phyloP scores from a whole-genome alignment of 306 rosid species.

The Trifolium dubium region DNA sequence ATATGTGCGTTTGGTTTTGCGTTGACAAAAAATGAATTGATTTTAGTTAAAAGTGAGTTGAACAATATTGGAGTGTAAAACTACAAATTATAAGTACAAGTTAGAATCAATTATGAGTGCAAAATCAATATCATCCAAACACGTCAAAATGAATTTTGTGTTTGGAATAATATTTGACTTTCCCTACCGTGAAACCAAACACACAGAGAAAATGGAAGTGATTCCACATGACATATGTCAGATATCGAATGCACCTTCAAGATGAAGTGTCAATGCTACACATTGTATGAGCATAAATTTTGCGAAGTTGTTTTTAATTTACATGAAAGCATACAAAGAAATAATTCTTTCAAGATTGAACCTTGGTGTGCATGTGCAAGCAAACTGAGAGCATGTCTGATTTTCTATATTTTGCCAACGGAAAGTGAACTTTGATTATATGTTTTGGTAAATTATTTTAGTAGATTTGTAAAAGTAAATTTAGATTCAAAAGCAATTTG shows the following conservation, averaged over 20 bases:
- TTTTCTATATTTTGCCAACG: background rate
- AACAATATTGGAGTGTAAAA: background rate
- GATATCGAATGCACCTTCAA: background rate
- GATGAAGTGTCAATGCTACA: background rate
- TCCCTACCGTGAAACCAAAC: background rate
- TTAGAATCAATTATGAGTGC: background rate
- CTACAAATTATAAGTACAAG: background rate
- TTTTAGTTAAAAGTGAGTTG: background rate
- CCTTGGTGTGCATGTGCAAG: slow-evolving; percentile 11
- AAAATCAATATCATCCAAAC: background rate
- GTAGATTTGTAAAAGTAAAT: background rate
- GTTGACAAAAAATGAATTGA: no score
- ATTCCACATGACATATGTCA: background rate
- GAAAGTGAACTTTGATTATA: background rate
- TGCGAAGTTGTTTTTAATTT: background rate
- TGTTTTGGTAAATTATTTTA: background rate
- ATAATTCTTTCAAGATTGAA: background rate
- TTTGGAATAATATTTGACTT: background rate
- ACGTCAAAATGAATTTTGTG: background rate
- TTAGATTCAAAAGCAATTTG: background rate
- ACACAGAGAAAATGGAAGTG: background rate
- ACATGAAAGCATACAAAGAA: slow-evolving; percentile 12
- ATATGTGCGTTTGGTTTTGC: no score
- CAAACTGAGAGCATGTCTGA: background rate
- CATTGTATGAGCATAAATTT: slow-evolving; percentile 8